A percentile compares a stretch with the other conserved stretches of the same genome.
These are phyloP conservation scores for Coemansia sp. DNA, from an alignment of 192 early-diverging fungal genomes.

Conservation along the genomic window DNA sequence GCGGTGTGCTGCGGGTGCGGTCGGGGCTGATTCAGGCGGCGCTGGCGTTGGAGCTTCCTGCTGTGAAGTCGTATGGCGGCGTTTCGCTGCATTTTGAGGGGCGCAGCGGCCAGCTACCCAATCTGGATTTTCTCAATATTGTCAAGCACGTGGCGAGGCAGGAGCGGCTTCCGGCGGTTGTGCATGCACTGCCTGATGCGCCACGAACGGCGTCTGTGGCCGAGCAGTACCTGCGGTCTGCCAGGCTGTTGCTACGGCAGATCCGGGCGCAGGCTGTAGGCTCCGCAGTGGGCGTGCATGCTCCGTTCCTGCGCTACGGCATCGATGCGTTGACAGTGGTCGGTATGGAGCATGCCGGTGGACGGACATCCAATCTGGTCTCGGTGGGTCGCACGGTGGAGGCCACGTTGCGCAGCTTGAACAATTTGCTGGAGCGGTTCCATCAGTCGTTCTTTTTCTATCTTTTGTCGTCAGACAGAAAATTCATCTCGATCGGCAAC, in stretches of 20 bases:
- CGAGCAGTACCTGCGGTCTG: slow-evolving; percentile 23
- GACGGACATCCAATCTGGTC: slow-evolving; percentile 13
- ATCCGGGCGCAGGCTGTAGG: slow-evolving; percentile 48
- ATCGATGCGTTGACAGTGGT: slow-evolving; percentile 75
- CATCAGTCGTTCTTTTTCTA: slow-evolving; percentile 99
- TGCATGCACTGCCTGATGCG: slow-evolving; percentile 33
- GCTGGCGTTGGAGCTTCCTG: slow-evolving; percentile 81
- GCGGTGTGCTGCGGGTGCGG: slow-evolving; percentile 35
- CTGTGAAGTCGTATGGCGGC: slow-evolving; percentile 54
- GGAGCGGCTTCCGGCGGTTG: slow-evolving; percentile 52
- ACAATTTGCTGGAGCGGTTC: slow-evolving; percentile 90
- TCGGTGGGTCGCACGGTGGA: slow-evolving; percentile 66
- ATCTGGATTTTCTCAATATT: slow-evolving; percentile 87
- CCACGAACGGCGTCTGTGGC: slow-evolving; percentile 7
- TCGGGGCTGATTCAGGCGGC: slow-evolving; percentile 86
- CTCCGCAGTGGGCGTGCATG: slow-evolving; percentile 34
- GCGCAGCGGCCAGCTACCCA: slow-evolving; percentile 87
- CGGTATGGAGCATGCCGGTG: slow-evolving; percentile 12
- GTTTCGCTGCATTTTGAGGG: slow-evolving; percentile 82
- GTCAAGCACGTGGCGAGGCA: slow-evolving; percentile 60
- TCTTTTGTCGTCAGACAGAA: slow-evolving; percentile 72
- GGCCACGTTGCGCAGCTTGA: slow-evolving; percentile 78
- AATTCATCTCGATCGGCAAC: slow-evolving; percentile 84
- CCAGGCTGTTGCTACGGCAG: slow-evolving; percentile 38
- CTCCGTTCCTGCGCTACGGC: slow-evolving; percentile 61